A percentile compares a stretch with the other conserved stretches of the same genome.
Conservation (phyloP, 2,329 filamentous ascomycete species). For the Monosporascus sp. region DNA sequence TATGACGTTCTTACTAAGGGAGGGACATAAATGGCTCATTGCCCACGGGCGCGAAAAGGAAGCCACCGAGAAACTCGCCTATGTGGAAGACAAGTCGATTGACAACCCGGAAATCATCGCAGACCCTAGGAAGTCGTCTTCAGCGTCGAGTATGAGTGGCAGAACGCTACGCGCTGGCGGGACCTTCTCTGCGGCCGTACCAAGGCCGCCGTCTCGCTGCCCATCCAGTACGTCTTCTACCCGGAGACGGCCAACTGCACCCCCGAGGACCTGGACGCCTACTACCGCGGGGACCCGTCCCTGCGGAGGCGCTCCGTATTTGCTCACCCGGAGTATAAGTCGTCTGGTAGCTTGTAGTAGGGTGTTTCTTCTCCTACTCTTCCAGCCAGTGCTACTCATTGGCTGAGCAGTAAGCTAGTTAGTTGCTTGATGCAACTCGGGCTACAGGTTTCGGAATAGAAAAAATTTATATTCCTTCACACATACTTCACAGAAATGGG, state of each 20-base stretch:
- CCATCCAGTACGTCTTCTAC: slow-evolving; percentile 40
- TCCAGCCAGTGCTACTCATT: no score
- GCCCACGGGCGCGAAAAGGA: slow-evolving; percentile 22
- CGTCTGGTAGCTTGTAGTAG: background rate
- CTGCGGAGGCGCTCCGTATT: slow-evolving; percentile 13
- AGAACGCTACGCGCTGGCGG: slow-evolving; percentile 19
- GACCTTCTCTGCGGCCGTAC: slow-evolving; percentile 17
- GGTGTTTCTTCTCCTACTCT: no score
- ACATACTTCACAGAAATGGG: no score
- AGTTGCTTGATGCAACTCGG: no score
- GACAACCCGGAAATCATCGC: slow-evolving; percentile 18
- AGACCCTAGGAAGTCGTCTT: slow-evolving; percentile 20
- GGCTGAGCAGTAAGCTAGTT: no score
- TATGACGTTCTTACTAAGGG: background rate
- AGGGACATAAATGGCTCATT: slow-evolving; percentile 16
- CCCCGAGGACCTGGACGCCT: slow-evolving; percentile 19
- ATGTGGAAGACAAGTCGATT: slow-evolving; percentile 17
- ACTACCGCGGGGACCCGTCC: slow-evolving; percentile 20
- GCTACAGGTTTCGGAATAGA: no score
- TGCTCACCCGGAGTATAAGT: slow-evolving; percentile 9
- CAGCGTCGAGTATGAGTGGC: slow-evolving; percentile 20
- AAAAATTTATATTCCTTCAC: no score
- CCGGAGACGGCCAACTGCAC: slow-evolving; percentile 32
- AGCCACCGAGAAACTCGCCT: slow-evolving; percentile 19
- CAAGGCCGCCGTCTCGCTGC: slow-evolving; percentile 29